Evolutionary conservation across 306 rosid species (phyloP).

Genomic region (Senna siamea): DNA sequence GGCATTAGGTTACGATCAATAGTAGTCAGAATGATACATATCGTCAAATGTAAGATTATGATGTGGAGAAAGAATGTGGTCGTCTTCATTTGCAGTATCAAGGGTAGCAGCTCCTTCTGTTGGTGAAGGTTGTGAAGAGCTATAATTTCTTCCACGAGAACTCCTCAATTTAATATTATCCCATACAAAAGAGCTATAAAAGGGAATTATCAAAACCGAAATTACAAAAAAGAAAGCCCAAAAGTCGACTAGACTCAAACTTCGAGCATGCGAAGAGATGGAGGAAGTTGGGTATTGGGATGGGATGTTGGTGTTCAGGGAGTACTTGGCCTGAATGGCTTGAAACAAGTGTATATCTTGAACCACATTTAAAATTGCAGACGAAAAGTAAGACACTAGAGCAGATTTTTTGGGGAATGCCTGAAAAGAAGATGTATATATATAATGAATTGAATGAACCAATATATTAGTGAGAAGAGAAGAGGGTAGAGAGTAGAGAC

Average conservation of each 20-base stretch:
- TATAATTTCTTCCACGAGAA: no score
- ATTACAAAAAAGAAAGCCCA: no score
- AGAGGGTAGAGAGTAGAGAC: neutral
- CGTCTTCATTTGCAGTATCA: neutral
- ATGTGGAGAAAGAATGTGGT: neutral
- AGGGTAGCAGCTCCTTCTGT: no score
- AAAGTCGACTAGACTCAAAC: no score
- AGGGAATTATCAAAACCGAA: no score
- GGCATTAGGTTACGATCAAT: neutral
- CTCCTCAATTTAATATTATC: no score
- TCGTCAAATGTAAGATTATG: neutral
- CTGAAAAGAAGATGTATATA: slow-evolving; percentile 22
- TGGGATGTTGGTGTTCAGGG: neutral
- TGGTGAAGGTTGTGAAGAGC: no score
- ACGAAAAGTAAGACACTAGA: slow-evolving; percentile 44
- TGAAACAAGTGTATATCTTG: slow-evolving; percentile 28
- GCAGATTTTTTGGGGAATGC: slow-evolving; percentile 44
- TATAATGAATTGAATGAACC: no score
- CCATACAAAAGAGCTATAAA: no score
- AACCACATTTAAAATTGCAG: slow-evolving; percentile 48
- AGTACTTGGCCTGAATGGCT: slow-evolving; percentile 18
- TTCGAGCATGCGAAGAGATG: no score
- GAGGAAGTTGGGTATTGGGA: no score
- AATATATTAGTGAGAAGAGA: no score
- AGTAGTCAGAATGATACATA: neutral